Conservation (phyloP, 2,329 filamentous ascomycete genomes). For the Polychaeton citri region DNA sequence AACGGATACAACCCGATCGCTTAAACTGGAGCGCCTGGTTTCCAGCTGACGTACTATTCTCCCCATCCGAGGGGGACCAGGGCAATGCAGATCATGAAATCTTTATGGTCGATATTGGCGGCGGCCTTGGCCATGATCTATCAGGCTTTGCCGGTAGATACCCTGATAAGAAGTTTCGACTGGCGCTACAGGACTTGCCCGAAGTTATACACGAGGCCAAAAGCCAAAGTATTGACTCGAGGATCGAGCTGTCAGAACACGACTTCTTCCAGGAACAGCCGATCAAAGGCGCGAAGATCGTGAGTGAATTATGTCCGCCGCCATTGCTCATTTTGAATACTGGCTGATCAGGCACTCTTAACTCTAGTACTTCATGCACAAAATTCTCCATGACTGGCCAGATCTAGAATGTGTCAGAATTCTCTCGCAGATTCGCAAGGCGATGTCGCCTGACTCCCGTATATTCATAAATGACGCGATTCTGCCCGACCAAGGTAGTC, state of each 20-base stretch:
- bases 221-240: not conserved
- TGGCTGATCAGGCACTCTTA: not conserved
- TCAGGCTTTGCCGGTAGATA: conserved; percentile 3
- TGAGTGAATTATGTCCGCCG: not conserved
- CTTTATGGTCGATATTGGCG: conserved; percentile 3
- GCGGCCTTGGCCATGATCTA: conserved; percentile 4
- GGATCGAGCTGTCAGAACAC: conserved; percentile 1
- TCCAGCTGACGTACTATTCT: conserved; percentile 1
- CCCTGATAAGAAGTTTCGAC: conserved; percentile 2
- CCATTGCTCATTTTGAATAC: not conserved
- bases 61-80: not conserved
- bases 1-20: conserved; percentile 3
- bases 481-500: not conserved
- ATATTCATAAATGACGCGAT: not conserved
- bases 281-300: conserved; percentile 1
- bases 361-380: not conserved
- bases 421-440: not conserved
- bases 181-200: conserved; percentile 4
- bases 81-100: conserved; percentile 1
- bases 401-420: not conserved
- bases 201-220: conserved; percentile 3
- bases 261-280: conserved; percentile 5
- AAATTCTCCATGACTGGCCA: not conserved
- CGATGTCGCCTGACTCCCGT: not conserved
- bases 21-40: conserved; percentile 6